Conservation (phyloP, 2,329 filamentous ascomycete species). For the Chaetomiaceae sp. region DNA sequence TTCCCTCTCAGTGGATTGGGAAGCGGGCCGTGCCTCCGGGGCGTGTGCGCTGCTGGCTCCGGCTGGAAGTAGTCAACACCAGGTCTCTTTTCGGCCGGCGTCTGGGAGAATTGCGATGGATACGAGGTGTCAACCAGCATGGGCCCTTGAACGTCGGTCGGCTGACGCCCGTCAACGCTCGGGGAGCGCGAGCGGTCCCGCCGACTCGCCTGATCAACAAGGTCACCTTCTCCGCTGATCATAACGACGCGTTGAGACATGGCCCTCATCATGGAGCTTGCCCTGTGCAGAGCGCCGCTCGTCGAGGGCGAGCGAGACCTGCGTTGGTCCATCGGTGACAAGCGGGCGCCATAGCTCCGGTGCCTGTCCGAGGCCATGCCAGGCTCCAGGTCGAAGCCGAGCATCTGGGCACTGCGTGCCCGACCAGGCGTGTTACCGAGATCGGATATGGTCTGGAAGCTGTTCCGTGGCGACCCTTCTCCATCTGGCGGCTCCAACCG, state of each 20-base stretch:
- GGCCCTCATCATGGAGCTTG: conserved; percentile 68
- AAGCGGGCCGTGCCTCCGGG: conserved; percentile 33
- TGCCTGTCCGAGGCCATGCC: conserved; percentile 45
- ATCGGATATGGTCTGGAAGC: conserved; percentile 52
- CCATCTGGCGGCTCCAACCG: conserved; percentile 36
- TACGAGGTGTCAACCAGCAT: conserved; percentile 46
- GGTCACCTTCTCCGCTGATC: conserved; percentile 84
- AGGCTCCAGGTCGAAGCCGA: conserved; percentile 51
- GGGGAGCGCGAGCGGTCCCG: conserved; percentile 54
- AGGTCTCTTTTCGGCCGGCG: conserved; percentile 37
- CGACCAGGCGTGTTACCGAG: conserved; percentile 50
- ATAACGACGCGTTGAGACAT: conserved; percentile 99
- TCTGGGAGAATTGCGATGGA: conserved; percentile 40
- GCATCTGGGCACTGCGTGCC: conserved; percentile 47
- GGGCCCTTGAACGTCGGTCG: conserved; percentile 40
- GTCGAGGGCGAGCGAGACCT: conserved; percentile 58
- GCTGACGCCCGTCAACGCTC: conserved; percentile 45
- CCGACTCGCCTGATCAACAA: conserved; percentile 65
- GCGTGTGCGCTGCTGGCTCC: conserved; percentile 28
- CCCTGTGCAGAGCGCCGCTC: conserved; percentile 58
- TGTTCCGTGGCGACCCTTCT: conserved; percentile 43
- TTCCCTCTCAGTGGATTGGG: conserved; percentile 81
- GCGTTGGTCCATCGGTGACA: conserved; percentile 44
- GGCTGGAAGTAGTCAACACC: conserved; percentile 29
- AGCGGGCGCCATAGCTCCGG: conserved; percentile 52